These are phyloP conservation scores for Aphanomyces cochlioides DNA, from an alignment of 352 stramenopile species.

Conservation along the genomic window DNA sequence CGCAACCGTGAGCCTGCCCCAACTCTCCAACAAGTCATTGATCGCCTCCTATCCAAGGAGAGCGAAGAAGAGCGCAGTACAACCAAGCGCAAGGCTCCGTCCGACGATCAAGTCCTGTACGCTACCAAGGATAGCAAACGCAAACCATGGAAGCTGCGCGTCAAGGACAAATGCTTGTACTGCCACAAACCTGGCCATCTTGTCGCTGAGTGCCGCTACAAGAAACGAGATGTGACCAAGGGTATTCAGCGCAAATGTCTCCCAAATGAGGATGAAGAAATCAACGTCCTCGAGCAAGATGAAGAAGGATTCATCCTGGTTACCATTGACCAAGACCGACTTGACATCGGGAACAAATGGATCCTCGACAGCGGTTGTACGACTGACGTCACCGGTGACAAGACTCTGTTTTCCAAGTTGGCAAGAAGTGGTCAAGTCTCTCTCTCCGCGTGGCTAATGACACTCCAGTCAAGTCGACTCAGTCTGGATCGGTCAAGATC, in stretches of 20 bases:
- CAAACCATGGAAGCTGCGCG: not conserved
- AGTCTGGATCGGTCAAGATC: not conserved
- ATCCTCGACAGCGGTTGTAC: constrained; percentile 11
- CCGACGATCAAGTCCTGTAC: not conserved
- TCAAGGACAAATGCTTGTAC: not conserved
- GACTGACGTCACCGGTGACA: not conserved
- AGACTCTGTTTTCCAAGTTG: not conserved
- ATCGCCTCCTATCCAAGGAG: constrained; percentile 1
- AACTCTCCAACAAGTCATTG: constrained; percentile 1
- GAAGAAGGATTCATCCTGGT: not conserved
- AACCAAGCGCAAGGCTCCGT: not conserved
- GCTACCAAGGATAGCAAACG: not conserved
- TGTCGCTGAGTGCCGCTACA: not conserved
- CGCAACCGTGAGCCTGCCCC: not conserved
- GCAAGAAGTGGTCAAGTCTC: not conserved
- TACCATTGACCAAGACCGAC: not conserved
- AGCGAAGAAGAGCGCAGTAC: not conserved
- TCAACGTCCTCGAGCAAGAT: not conserved
- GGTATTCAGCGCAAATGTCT: not conserved
- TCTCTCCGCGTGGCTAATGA: not conserved
- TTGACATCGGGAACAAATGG: not conserved
- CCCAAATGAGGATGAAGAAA: not conserved
- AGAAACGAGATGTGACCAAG: not conserved
- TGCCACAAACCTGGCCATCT: constrained; percentile 1
- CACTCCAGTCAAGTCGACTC: not conserved